Evolutionary conservation across 495 filamentous ascomycete species (phyloP).

Genomic region (Arthonia radiata): DNA sequence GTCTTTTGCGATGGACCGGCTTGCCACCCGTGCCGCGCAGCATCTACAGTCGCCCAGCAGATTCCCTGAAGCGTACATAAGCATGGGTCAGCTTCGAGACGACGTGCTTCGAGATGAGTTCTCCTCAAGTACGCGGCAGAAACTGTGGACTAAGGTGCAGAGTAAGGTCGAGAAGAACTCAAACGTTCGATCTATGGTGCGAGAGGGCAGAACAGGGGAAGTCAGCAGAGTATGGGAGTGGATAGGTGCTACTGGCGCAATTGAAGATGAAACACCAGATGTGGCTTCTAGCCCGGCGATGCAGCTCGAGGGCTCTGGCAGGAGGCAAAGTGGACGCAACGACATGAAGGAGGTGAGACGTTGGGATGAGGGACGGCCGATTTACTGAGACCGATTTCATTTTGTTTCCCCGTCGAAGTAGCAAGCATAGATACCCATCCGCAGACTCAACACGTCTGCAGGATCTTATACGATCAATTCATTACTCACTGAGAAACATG

Average conservation of each 20-base stretch:
- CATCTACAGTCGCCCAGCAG: slow-evolving; percentile 33
- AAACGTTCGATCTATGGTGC: slow-evolving; percentile 65
- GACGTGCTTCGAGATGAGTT: slow-evolving; percentile 74
- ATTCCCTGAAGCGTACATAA: slow-evolving; percentile 47
- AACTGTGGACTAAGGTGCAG: slow-evolving; percentile 58
- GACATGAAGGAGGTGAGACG: slow-evolving; percentile 3
- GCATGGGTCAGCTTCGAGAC: slow-evolving; percentile 70
- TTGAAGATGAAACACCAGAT: too few species aligned
- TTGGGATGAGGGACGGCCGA: slow-evolving; percentile 10
- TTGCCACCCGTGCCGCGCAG: slow-evolving; percentile 57
- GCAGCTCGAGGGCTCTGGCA: slow-evolving; percentile 11
- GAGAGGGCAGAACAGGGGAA: slow-evolving; percentile 65
- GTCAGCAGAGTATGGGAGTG: slow-evolving; percentile 84
- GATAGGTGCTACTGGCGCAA: slow-evolving; percentile 39
- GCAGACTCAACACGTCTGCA: too few species aligned
- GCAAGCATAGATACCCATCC: too few species aligned
- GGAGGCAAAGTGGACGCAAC: slow-evolving; percentile 10
- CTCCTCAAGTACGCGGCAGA: slow-evolving; percentile 40
- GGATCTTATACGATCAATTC: too few species aligned
- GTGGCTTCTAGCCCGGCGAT: too few species aligned
- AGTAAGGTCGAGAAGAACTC: slow-evolving; percentile 75
- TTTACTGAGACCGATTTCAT: too few species aligned
- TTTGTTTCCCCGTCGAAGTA: too few species aligned
- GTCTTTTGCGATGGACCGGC: slow-evolving; percentile 51
- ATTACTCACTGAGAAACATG: too few species aligned